Base-by-base conservation (phyloP, 371 early-diverging fungal genomes). In the Actinomucor elegans region DNA sequence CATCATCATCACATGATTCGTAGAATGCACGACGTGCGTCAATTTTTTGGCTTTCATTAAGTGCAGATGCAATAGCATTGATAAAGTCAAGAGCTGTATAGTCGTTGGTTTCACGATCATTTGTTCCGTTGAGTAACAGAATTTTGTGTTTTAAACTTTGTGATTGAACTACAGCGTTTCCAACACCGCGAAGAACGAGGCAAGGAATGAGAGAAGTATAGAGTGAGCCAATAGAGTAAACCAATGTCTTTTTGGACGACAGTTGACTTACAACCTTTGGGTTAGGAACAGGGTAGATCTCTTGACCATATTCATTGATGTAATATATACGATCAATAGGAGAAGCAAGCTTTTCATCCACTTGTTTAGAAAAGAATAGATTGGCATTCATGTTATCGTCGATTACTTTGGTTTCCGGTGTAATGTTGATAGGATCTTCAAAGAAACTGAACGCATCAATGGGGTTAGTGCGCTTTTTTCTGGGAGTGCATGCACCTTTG, bases 201-300 rank as follows among this genome's bases (percentile, higher is more conserved):
- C 85, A 85, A 2, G 90, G 90, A 3, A 87, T 67, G 23, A 90
- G 72, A 3, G 86, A 85, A 10, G 90, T 90, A 51, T 87, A 90
- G 7, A 90, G 63, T 2, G 88, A 87, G 0, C 90, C 90, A 41
- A 86, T 87, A 8, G 86, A 81, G 45, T 86, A 90, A 8, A 88
- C 59, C 10, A 90, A 50, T 0, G 81, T 76, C 18, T 71, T 59
- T 57, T 83, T 81, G n/a, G 67, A 62, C 4, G 69, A 69, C 15
- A 90, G 50, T 7, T 82, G 77, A 12, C 55, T 61, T 10, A 80
- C 66, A n/a, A 86, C 71, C 52, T 85, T 79, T 4, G 86, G 77
- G 52, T 87, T 87, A 17, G 87, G 73, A 4, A 77, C 61, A n/a
- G 88, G 87, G 48, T 79, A 83, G 24, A 84, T 86, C 53, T 90